Base-by-base conservation (phyloP, 345 rosid genomes). In the Eucalyptus regnans region DNA sequence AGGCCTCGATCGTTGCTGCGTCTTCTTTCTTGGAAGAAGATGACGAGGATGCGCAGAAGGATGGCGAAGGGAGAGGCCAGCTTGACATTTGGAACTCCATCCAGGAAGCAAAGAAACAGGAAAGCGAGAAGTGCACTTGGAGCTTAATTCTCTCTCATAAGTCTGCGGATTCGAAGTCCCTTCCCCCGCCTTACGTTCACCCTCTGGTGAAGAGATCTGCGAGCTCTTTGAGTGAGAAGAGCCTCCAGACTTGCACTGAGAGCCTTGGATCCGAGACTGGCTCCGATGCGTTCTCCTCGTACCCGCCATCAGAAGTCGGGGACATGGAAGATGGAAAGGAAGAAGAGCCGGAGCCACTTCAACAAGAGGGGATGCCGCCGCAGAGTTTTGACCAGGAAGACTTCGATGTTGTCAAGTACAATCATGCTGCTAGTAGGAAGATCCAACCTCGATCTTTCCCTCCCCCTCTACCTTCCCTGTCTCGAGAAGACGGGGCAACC, bases 251-350 rank as follows among this genome's bases (percentile, higher is more conserved):
- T 14, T 98, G 99, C 94, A 98, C 99, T 4, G 99, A 98, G 91
- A 98, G 98, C 89, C 99, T 98, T 31, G 99, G 99, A 89, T 98
- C 99, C 51, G 99, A 98, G 92, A 98, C 99, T 16, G 99, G 99
- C 54, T 96, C 97, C 8, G 99, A 96, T 16, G 97, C 92, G 41
- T 97, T 97, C 92, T 95, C 98, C 33, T 94, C 95, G 3, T 90
- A 92, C 87, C 92, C 97, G 4, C 84, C 96, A 2, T 95, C 98
- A 1, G 99, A 95, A 91, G 94, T 89, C 6, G 91, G 90, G 6
- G 96, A 92, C n/a, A 90, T 89, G 41, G 93, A 92, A 31, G 94
- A 91, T 48, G 94, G 94, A 12, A 91, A 88, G 50, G 89, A 87
- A 33, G 92, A 88, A 31, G 89, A 86, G 46, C 90, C 66, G 62